Base-by-base conservation (phyloP, 2,329 filamentous ascomycete species). In the Scopulariopsis brevicaulis region DNA sequence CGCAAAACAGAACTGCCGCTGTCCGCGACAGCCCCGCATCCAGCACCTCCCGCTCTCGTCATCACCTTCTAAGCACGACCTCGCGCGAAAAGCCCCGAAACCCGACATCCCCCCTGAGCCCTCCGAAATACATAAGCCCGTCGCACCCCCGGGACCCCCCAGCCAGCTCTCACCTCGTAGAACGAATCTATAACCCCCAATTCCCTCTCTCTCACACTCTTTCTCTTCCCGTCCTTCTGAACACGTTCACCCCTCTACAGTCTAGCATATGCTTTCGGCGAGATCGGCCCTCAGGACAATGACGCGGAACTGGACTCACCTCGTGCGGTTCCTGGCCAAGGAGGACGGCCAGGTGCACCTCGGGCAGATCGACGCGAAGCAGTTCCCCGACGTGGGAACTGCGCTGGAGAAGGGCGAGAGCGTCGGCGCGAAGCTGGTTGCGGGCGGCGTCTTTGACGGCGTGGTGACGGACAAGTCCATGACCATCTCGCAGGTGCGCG, bases 281-380 rank as follows among this genome's bases (percentile, higher is more conserved):
- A 35, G 54, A 32, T 10, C 35, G 20, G 43, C 43, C 43, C 43
- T 56, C 34, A 48, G 43, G 28, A 58, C 55, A 57, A 63, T 63
- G 62, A 55, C 61, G 22, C 57, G 64, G 43, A 66, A 65, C 59
- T 73, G 72, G 69, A 73, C 70, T 37, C 71, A 70, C 51, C 68
- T 74, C 53, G 68, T 72, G 56, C 71, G 72, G 54, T 75, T 75
- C 63, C 64, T 74, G 34, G 72, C 71, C 35, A 64, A 67, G 55
- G 72, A 74, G 64, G 72, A 74, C 58, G 70, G 71, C 61, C 67
- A 69, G 60, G 63, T 68, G 11, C 72, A 74, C 61, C 64, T 73
- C 15, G 72, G 73, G 24, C 68, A 75, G 61, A 62, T 74, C 24
- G 67, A 71, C 59, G 60, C 65, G 15, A 63, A 60, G 2, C 54